Conservation (phyloP, 192 early-diverging fungal species). For the Umbelopsis isabellina region DNA sequence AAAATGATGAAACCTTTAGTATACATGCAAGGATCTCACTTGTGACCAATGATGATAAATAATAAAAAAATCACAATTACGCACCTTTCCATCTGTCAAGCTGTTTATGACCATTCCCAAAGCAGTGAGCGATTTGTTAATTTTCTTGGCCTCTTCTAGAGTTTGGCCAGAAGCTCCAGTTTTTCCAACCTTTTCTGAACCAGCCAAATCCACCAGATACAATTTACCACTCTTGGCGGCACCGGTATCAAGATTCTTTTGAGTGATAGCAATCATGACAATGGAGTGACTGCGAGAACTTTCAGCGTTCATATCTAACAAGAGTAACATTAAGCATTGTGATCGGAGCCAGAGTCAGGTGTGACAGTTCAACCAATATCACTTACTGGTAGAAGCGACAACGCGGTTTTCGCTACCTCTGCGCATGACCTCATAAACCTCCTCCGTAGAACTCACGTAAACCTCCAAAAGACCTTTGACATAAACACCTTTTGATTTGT, state of each 20-base stretch:
- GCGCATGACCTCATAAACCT: conserved; percentile 98
- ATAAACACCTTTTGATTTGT: conserved; percentile 95
- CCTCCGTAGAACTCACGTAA: conserved; percentile 92
- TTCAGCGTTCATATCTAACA: conserved; percentile 96
- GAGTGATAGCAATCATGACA: conserved; percentile 93
- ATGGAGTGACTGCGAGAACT: conserved; percentile 98
- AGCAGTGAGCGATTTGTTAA: conserved; percentile 97
- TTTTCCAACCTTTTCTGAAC: conserved; percentile 97
- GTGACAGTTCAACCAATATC: not conserved
- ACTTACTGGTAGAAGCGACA: conserved; percentile 88
- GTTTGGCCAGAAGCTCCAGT: conserved; percentile 95
- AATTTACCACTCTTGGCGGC: conserved; percentile 90
- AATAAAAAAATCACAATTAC: conserved; percentile 8
- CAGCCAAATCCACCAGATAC: conserved; percentile 97
- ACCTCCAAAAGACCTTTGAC: conserved; percentile 97
- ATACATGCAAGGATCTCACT: conserved; percentile 7
- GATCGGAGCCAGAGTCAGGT: not conserved
- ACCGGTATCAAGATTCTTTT: conserved; percentile 92
- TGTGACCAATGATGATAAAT: conserved; percentile 6
- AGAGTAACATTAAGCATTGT: conserved; percentile 10
- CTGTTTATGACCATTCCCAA: conserved; percentile 99
- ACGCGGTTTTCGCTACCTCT: conserved; percentile 87
- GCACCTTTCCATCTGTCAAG: conserved; percentile 95
- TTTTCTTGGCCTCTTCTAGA: conserved; percentile 99
- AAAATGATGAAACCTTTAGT: not conserved